Percentiles rank a stretch among this genome's conserved stretches.
phyloP scores from a whole-genome alignment of 2,329 filamentous ascomycete species.

The Penicillium palitans region DNA sequence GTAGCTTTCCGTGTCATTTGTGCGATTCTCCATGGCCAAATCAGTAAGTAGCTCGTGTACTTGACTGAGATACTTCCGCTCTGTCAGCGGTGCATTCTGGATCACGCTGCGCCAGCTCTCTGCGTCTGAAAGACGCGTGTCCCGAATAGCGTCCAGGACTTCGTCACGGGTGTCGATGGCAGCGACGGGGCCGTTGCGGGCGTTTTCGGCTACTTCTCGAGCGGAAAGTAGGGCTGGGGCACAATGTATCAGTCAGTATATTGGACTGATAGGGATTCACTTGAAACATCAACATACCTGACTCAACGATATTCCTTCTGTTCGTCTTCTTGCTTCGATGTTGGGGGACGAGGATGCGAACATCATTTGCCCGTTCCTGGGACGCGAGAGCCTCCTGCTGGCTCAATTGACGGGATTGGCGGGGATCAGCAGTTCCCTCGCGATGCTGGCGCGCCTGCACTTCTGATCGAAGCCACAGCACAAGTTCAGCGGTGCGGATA shows the following conservation, averaged over 20 bases:
- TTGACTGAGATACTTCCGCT: constrained; percentile 79
- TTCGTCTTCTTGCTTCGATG: constrained; percentile 91
- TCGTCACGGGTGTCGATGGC: constrained; percentile 87
- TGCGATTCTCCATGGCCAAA: constrained; percentile 55
- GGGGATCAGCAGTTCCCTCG: constrained; percentile 50
- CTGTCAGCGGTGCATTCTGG: constrained; percentile 72
- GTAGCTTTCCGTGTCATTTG: constrained; percentile 50
- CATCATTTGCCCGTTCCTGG: constrained; percentile 64
- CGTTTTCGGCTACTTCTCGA: constrained; percentile 66
- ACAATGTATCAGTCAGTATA: constrained; percentile 17
- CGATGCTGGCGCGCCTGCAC: constrained; percentile 74
- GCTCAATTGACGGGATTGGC: constrained; percentile 41
- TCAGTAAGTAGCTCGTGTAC: constrained; percentile 72
- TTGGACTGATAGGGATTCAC: not conserved
- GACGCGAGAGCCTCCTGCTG: constrained; percentile 41
- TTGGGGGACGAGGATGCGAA: constrained; percentile 79
- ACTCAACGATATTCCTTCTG: constrained; percentile 79
- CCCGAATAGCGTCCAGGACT: constrained; percentile 72
- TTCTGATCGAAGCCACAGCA: constrained; percentile 78
- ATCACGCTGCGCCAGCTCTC: constrained; percentile 83
- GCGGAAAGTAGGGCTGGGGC: constrained; percentile 52
- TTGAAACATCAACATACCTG: constrained; percentile 59
- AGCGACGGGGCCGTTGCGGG: constrained; percentile 75
- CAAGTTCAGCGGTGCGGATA: constrained; percentile 68
- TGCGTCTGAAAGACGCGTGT: constrained; percentile 72